Evolutionary conservation across 306 rosid genomes (phyloP), one percentile per base, ranked within the genome.

Genomic region (Sindora glabra): DNA sequence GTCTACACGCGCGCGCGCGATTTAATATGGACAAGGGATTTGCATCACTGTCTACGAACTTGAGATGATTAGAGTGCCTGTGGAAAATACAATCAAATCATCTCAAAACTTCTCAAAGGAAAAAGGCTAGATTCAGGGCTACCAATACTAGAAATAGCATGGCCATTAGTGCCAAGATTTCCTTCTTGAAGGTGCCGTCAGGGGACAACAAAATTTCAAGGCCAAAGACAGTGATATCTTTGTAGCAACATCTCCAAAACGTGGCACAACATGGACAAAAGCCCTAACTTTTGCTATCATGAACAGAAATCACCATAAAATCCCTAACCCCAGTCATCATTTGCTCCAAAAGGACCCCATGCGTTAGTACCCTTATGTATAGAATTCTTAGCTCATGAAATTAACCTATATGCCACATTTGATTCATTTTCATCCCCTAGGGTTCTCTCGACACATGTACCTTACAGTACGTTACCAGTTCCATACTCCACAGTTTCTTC

Each of bases 221-320:
- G 69, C 75, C 18, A 57, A 4, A 22, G 45, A 62, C 13, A 25
- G 45, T 10, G 69, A 58, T 52, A 27, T 69, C 26, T 22, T 58
- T 30, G 11, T 64, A 3, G 72, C 68, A 10, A 21, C 68, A 14
- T 27, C 21, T 10, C 71, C 72, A 1, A 69, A 69, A 48, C 41
- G 59, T 3, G 60, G 80, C 44, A 75, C 76, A 23, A 58, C 72
- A 8, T 75, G 76, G 80, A 59, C 65, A 16, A 75, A 64, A 49
- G 76, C 73, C 39, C 56, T 69, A 10, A 12, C n/a, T 34, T 69
- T 36, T 42, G 54, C 76, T n/a, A 64, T 52, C 25, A 3, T 41
- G 34, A 64, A 52, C 25, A 59, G 64, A 36, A 10, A 26, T 6
- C 30, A 26, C 30, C 30, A 26, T 26, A 3, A 2, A 3, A 2